These are phyloP conservation scores for Akanthomyces muscarius DNA, from an alignment of 2,329 filamentous ascomycete genomes.

Conservation along the genomic window DNA sequence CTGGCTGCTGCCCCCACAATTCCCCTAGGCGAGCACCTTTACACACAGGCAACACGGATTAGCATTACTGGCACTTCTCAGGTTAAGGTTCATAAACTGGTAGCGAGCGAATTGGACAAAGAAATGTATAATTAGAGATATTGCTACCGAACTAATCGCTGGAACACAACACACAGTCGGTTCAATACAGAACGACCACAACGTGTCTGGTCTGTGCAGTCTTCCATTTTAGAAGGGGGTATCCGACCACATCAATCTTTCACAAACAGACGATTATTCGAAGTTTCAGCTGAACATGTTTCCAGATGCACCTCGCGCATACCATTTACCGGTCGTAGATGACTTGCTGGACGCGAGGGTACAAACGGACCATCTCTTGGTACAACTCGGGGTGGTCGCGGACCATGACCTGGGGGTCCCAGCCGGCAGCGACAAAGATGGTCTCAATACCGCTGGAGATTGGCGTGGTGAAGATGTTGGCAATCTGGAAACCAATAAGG, in stretches of 20 bases:
- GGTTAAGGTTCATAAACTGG: background rate
- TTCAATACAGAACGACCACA: background rate
- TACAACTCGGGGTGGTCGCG: slow-evolving; percentile 80
- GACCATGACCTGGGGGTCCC: slow-evolving; percentile 70
- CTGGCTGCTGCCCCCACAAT: too few species aligned
- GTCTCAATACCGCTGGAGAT: slow-evolving; percentile 86
- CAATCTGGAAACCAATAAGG: slow-evolving; percentile 84
- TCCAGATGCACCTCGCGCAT: background rate
- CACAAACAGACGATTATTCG: background rate
- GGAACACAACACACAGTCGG: background rate
- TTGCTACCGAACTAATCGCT: background rate
- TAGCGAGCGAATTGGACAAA: background rate
- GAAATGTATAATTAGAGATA: background rate
- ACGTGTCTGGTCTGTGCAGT: background rate
- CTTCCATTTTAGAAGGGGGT: background rate
- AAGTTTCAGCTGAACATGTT: background rate
- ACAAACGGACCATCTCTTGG: slow-evolving; percentile 71
- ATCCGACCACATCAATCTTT: background rate
- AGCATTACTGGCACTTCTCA: background rate
- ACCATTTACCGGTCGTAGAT: slow-evolving; percentile 42
- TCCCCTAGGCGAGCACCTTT: too few species aligned
- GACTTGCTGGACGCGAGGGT: slow-evolving; percentile 76
- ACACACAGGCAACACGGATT: background rate
- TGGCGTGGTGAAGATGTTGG: slow-evolving; percentile 84
- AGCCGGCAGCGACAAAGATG: slow-evolving; percentile 76